A percentile compares a stretch with the other conserved stretches of the same genome.
These are phyloP conservation scores for Syzygium malaccense DNA, from an alignment of 441 rosid genomes.

Conservation along the genomic window DNA sequence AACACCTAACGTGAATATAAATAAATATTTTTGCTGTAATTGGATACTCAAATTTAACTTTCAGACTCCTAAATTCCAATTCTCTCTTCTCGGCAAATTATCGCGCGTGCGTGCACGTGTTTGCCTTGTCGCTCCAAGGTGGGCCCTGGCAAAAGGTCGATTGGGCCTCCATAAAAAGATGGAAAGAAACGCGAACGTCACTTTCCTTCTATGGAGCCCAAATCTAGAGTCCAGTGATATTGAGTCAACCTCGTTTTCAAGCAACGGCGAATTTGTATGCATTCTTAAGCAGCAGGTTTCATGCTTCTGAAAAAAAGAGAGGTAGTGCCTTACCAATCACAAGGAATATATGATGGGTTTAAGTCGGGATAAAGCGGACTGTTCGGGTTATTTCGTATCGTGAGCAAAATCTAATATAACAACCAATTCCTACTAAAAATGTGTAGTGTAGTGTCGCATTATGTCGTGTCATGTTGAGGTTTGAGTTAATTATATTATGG, in stretches of 20 bases:
- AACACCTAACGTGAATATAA: neutral
- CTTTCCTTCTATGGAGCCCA: neutral
- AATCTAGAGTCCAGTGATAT: neutral
- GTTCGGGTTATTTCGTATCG: neutral
- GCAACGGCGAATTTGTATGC: neutral
- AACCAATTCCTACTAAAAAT: neutral
- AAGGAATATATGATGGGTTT: neutral
- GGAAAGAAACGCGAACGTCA: neutral
- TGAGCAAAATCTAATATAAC: neutral
- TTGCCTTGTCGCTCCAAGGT: neutral
- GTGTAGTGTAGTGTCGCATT: too few species aligned
- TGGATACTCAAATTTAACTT: neutral
- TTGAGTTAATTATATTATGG: neutral
- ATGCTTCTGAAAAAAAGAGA: neutral
- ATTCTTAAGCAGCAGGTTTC: neutral
- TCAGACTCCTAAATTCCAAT: neutral
- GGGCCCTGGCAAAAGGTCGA: neutral
- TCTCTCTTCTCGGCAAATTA: neutral
- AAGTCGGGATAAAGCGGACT: neutral
- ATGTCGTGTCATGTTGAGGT: neutral
- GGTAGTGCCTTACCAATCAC: neutral
- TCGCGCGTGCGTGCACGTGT: neutral
- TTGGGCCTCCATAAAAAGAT: neutral
- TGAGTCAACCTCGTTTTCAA: neutral
- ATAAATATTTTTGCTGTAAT: neutral